A percentile compares a stretch with the other conserved stretches of the same genome.
Conservation (phyloP, 768 basidiomycete genomes). For the Leccinum variicolor region DNA sequence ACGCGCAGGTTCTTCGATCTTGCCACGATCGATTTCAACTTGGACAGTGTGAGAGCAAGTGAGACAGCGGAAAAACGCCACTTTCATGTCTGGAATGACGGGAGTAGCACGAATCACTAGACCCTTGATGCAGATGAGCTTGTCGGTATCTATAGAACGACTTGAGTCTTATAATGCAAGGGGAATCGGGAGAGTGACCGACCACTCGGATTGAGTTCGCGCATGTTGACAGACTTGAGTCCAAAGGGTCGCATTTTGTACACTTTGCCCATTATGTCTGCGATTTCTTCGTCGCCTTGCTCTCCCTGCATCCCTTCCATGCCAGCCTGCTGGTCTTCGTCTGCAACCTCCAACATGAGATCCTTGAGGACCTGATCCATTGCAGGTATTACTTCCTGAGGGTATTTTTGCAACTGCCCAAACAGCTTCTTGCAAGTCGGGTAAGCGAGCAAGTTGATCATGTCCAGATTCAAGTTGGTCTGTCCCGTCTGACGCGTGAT, state of each 20-base stretch:
- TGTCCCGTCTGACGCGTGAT: constrained; percentile 91
- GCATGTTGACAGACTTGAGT: constrained; percentile 83
- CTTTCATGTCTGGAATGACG: constrained; percentile 99
- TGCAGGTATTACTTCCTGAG: constrained; percentile 94
- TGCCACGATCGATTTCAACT: constrained; percentile 96
- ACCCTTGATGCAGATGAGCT: constrained; percentile 93
- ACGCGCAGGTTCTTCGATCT: constrained; percentile 87
- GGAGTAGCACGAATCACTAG: constrained; percentile 96
- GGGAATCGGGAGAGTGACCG: constrained; percentile 13
- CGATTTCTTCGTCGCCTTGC: constrained; percentile 81
- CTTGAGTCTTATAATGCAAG: not conserved
- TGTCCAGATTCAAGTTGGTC: constrained; percentile 89
- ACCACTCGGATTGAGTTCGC: constrained; percentile 93
- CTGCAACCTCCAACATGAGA: constrained; percentile 83
- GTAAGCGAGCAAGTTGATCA: constrained; percentile 81
- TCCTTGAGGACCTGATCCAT: constrained; percentile 98
- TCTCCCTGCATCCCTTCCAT: constrained; percentile 73
- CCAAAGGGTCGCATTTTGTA: constrained; percentile 96
- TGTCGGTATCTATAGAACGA: constrained; percentile 80
- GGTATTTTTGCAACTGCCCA: constrained; percentile 84
- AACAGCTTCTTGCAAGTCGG: constrained; percentile 82
- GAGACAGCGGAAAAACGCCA: constrained; percentile 96
- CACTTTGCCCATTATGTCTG: constrained; percentile 79
- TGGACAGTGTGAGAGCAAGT: constrained; percentile 96
- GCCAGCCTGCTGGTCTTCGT: constrained; percentile 70